Base-by-base conservation (phyloP, 2,329 filamentous ascomycete species). In the Aspergillus texensis region DNA sequence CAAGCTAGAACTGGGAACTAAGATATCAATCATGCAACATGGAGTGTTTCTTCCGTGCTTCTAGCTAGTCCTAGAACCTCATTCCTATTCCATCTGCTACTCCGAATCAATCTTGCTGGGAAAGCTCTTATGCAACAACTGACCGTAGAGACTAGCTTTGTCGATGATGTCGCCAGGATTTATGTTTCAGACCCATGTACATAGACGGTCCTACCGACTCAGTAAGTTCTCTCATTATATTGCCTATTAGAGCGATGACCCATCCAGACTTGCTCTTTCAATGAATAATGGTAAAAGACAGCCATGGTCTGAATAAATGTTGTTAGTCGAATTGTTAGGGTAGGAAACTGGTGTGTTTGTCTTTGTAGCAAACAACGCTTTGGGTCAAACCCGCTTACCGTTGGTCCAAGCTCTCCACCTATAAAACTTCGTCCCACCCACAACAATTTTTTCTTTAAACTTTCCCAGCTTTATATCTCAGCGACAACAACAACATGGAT, bases 401-500 rank as follows among this genome's bases (percentile, higher is more conserved):
- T 68, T 55, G 60, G 60, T 36, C 50, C 24, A 36, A 50, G 55
- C 53, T 61, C 43, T 56, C 59, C 19, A 41, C 55, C 36, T 69
- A 67, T 70, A 70, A 70, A 70, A 63, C 60, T 61, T 58, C 56
- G 39, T 45, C 58, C 48, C 43, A 41, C 67, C 65, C 68, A 70
- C 70, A 70, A 66, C 53, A 65, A 62, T 57, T 65, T 68, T 71
- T 69, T 67, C 65, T 63, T 43, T 59, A 56, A 58, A 57, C 61
- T 57, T 64, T 53, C 48, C 62, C 50, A 57, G 62, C 63, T 65
- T 68, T 68, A 60, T 59, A 70, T 52, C 63, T 52, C 52, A 55
- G 45, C 21, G 11, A 48, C 45, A 28, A 48, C 61, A 63, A 67
- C 57, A 43, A 48, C 50, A 52, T 32, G 46, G 24, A 45, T 58